phyloP scores from a whole-genome alignment of 805 yeast species.

The Candida ovalis region DNA sequence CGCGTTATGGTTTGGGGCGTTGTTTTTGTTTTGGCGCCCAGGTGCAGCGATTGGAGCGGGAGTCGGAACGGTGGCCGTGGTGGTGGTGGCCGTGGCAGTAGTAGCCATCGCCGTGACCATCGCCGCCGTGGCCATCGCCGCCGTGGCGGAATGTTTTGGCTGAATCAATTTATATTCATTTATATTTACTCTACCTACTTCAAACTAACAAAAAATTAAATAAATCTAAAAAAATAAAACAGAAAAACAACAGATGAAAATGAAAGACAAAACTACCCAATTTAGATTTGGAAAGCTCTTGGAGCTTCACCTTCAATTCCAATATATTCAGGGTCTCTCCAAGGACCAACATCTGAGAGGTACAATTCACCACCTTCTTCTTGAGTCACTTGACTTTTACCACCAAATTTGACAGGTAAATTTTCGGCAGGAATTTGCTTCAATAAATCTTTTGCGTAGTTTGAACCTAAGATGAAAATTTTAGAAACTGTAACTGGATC shows the following conservation, averaged over 20 bases:
- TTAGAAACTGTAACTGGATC: conserved; percentile 97
- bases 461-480: conserved; percentile 79
- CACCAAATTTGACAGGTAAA: conserved; percentile 90
- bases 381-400: conserved; percentile 61
- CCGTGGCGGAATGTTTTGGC: too few species aligned
- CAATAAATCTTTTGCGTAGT: conserved; percentile 76
- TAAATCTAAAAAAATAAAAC: neutral
- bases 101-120: too few species aligned
- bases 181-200: too few species aligned
- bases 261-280: neutral
- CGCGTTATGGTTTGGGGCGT: too few species aligned
- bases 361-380: conserved; percentile 71
- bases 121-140: too few species aligned
- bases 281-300: conserved; percentile 35
- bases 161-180: too few species aligned
- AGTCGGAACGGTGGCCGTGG: too few species aligned
- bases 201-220: too few species aligned
- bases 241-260: neutral
- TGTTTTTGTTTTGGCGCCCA: too few species aligned
- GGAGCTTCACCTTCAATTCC: conserved; percentile 98
- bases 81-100: too few species aligned
- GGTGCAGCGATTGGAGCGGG: too few species aligned
- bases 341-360: conserved; percentile 91
- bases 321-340: conserved; percentile 86
- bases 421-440: conserved; percentile 93